Conservation (phyloP, 192 early-diverging fungal species). For the Entomortierella lignicola region DNA sequence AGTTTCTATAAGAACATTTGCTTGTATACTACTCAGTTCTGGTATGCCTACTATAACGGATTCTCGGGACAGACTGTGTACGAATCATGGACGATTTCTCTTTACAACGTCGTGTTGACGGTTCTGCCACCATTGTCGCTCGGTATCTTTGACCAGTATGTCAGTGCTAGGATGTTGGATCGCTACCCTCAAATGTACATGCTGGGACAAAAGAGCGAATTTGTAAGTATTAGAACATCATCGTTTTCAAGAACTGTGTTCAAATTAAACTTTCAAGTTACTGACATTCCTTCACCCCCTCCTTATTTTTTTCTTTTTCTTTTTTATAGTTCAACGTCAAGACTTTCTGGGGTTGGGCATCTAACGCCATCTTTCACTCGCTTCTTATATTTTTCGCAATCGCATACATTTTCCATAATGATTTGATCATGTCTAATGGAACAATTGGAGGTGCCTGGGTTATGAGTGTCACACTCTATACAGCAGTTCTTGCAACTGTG, state of each 20-base stretch:
- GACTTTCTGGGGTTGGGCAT: slow-evolving; percentile 92
- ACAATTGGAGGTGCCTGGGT: slow-evolving; percentile 88
- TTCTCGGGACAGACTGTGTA: slow-evolving; percentile 98
- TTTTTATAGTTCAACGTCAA: slow-evolving; percentile 78
- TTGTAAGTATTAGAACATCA: slow-evolving; percentile 60
- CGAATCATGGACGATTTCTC: slow-evolving; percentile 97
- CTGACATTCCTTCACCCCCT: not conserved
- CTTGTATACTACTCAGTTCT: slow-evolving; percentile 98
- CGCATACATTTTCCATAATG: slow-evolving; percentile 70
- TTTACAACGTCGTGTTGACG: slow-evolving; percentile 96
- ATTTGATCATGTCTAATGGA: slow-evolving; percentile 77
- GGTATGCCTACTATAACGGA: slow-evolving; percentile 94
- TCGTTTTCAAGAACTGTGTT: no score
- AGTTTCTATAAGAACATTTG: slow-evolving; percentile 99
- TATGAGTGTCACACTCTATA: slow-evolving; percentile 91
- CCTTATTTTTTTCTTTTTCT: not conserved
- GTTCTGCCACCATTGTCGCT: slow-evolving; percentile 95
- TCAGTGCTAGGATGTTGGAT: slow-evolving; percentile 93
- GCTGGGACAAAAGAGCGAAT: slow-evolving; percentile 77
- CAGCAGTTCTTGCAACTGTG: slow-evolving; percentile 88
- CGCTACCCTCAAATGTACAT: slow-evolving; percentile 98
- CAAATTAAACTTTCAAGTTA: no score
- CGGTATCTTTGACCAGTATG: slow-evolving; percentile 98
- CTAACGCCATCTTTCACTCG: slow-evolving; percentile 95
- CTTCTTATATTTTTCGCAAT: slow-evolving; percentile 61